Conservation (phyloP, 129 eudicot genomes). For the Logfia minima region DNA sequence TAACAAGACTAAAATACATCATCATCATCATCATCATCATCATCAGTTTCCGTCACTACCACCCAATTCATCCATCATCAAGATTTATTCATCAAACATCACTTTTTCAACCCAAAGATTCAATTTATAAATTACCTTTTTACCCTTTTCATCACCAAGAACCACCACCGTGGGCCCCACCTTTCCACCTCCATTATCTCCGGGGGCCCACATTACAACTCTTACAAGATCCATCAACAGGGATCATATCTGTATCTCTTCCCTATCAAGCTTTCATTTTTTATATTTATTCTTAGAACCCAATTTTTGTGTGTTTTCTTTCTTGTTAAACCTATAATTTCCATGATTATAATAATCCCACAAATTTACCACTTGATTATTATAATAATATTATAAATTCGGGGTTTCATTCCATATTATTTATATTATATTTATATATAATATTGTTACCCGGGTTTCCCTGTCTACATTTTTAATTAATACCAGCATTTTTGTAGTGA, state of each 20-base stretch:
- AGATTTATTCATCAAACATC: slow-evolving; percentile 1
- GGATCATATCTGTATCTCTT: slow-evolving; percentile 48
- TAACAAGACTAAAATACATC: background rate
- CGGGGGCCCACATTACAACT: slow-evolving; percentile 33
- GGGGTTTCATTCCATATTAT: slow-evolving; percentile 32
- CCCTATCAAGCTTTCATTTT: slow-evolving; percentile 54
- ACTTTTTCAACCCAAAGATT: background rate
- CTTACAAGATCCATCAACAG: slow-evolving; percentile 36
- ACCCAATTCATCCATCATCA: slow-evolving; percentile 10
- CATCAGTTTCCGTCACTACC: slow-evolving; percentile 5
- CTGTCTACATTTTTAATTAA: slow-evolving; percentile 31
- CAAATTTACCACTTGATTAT: slow-evolving; percentile 19
- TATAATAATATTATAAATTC: slow-evolving; percentile 18
- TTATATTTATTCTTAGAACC: slow-evolving; percentile 24
- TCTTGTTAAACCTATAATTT: slow-evolving; percentile 23
- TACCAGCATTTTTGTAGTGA: slow-evolving; percentile 31
- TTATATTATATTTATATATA: background rate
- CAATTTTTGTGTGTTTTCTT: slow-evolving; percentile 25
- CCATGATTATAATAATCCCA: slow-evolving; percentile 28
- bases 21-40: background rate
- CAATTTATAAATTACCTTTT: background rate
- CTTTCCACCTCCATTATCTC: slow-evolving; percentile 15
- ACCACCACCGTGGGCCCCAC: slow-evolving; percentile 45
- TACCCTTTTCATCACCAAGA: slow-evolving; percentile 18
- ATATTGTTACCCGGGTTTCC: slow-evolving; percentile 12